Evolutionary conservation across 441 rosid genomes (phyloP).

Genomic region (Pelargonium australe): DNA sequence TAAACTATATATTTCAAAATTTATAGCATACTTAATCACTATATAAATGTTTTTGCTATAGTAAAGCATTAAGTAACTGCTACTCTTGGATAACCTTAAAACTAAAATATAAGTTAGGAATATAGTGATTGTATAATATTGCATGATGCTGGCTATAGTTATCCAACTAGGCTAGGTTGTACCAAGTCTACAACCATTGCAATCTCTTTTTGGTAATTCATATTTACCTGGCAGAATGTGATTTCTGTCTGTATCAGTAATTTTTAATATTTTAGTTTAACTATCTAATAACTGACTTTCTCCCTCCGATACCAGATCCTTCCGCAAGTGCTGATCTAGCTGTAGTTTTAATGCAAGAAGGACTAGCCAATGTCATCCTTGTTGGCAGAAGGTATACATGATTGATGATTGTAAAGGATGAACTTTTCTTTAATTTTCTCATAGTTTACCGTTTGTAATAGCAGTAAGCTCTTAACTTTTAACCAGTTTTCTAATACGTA

Average conservation of each 20-base stretch:
- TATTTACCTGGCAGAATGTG: not conserved
- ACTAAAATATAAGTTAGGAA: not conserved
- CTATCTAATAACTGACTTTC: not conserved
- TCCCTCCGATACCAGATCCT: constrained; percentile 50
- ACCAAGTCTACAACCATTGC: not conserved
- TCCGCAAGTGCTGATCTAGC: constrained; percentile 93
- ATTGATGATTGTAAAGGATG: constrained; percentile 6
- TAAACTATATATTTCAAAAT: constrained; percentile 6
- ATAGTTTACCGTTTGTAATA: no score
- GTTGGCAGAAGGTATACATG: constrained; percentile 83
- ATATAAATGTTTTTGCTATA: not conserved
- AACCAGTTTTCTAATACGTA: no score
- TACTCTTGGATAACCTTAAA: not conserved
- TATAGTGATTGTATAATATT: not conserved
- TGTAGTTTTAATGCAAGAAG: constrained; percentile 94
- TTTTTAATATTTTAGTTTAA: not conserved
- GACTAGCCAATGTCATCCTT: constrained; percentile 69
- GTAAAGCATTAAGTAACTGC: constrained; percentile 1
- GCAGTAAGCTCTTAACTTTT: no score
- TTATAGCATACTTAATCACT: constrained; percentile 7
- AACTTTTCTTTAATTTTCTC: not conserved
- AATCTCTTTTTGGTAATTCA: not conserved
- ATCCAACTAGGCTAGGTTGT: not conserved
- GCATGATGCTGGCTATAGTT: no score
- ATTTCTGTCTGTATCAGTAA: not conserved